Base-by-base conservation (phyloP, 352 stramenopile species). In the Phytophthora crassamura region DNA sequence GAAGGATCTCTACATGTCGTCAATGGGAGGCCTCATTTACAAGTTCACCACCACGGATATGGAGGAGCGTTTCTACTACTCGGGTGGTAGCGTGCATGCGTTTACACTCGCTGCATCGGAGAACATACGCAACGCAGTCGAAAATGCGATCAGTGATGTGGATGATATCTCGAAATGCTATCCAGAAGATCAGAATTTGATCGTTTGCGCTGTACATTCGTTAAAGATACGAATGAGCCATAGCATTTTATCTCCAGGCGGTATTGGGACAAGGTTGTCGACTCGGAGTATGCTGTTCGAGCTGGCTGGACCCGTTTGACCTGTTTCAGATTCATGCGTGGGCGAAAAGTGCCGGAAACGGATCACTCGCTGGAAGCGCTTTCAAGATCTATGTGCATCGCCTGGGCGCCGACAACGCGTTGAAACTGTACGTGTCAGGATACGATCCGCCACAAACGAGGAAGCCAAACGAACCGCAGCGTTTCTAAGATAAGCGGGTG, bases 321-420 rank as follows among this genome's bases (percentile, higher is more conserved):
- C n/a, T n/a, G n/a, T n/a, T n/a, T n/a, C n/a, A 15, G 12, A 12
- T 49, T 49, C 16, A 15, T n/a, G n/a, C n/a, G n/a, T n/a, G n/a
- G n/a, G n/a, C n/a, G n/a, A n/a, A n/a, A 34, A 12, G 16, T n/a
- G n/a, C n/a, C n/a, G n/a, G n/a, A n/a, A n/a, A n/a, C n/a, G n/a
- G n/a, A n/a, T n/a, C n/a, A n/a, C n/a, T n/a, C n/a, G n/a, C n/a
- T n/a, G n/a, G n/a, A 54, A 47, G 16, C 6, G 47, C 33, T 53
- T 65, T 52, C 38, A 32, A 65, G 39, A 52, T 65, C n/a, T 56
- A 50, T 58, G 36, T 65, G 11, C 46, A 58, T 25, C 58, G 58
- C 20, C 15, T 66, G 11, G 58, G 47, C 35, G 14, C 3, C 15
- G 58, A 59, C 20, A 66, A 66, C 18, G 39, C 8, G 14, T 53